Evolutionary conservation across 495 filamentous ascomycete species (phyloP).

Genomic region (Penicillium robsamsonii): DNA sequence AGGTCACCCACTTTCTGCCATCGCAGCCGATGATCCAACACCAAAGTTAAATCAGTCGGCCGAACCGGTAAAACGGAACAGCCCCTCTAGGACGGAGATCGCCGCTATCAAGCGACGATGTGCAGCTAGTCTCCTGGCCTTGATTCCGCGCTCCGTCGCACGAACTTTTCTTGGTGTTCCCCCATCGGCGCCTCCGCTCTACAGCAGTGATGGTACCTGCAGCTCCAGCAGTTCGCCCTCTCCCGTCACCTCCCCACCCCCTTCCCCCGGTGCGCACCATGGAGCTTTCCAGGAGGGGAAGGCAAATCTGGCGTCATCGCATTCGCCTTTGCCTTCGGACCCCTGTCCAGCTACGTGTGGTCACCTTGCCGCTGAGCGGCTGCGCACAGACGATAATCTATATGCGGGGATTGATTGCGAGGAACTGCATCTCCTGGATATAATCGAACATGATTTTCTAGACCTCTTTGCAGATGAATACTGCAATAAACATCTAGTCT

Average conservation of each 20-base stretch:
- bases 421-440: constrained; percentile 39
- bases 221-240: constrained; percentile 22
- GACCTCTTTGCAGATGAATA: constrained; percentile 78
- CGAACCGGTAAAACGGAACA: constrained; percentile 15
- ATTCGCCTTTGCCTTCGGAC: constrained; percentile 6
- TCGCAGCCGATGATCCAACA: constrained; percentile 11
- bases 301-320: constrained; percentile 9
- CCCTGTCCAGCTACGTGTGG: background rate
- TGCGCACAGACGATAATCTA: constrained; percentile 15
- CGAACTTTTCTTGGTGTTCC: constrained; percentile 38
- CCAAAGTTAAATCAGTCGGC: background rate
- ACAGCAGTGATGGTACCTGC: constrained; percentile 29
- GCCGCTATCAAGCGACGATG: constrained; percentile 55
- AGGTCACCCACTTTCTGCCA: constrained; percentile 1
- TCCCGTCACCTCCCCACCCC: constrained; percentile 17
- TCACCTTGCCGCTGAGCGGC: constrained; percentile 5
- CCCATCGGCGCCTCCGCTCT: constrained; percentile 15
- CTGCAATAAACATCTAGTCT: constrained; percentile 86
- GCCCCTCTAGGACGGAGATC: constrained; percentile 39
- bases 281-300: constrained; percentile 11
- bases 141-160: constrained; percentile 43
- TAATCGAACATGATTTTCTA: constrained; percentile 54
- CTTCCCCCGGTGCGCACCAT: constrained; percentile 6
- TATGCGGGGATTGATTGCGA: constrained; percentile 30
- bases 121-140: constrained; percentile 49